phyloP scores from a whole-genome alignment of 352 stramenopile species.

The Globisporangium camurandrum region DNA sequence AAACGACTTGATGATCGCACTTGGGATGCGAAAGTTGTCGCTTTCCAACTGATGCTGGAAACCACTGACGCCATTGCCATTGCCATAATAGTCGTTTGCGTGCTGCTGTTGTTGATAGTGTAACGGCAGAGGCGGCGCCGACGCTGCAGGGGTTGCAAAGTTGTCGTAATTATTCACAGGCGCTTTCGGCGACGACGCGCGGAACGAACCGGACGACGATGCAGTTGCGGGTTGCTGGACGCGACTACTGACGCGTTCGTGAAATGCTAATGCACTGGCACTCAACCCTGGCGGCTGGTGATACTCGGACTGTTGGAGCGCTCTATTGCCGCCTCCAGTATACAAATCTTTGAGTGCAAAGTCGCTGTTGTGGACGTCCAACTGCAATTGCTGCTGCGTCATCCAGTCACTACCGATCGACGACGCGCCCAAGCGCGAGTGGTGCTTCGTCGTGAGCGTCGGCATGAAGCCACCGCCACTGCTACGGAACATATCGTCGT shows the following conservation, averaged over 20 bases:
- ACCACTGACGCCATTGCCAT: conserved; percentile 17
- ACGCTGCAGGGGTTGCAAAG: conserved; percentile 5
- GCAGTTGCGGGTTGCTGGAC: conserved; percentile 44
- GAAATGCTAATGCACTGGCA: conserved; percentile 55
- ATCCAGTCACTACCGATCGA: conserved; percentile 36
- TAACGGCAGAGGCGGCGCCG: neutral
- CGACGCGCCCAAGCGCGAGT: conserved; percentile 25
- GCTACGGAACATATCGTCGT: conserved; percentile 49
- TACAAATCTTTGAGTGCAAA: conserved; percentile 48
- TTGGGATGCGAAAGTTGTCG: conserved; percentile 31
- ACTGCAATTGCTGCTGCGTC: too few species aligned
- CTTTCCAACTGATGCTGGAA: conserved; percentile 24
- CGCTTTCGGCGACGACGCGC: conserved; percentile 11
- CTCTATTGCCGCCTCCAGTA: conserved; percentile 15
- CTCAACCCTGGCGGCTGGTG: conserved; percentile 42
- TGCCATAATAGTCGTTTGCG: neutral
- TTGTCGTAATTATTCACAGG: conserved; percentile 13
- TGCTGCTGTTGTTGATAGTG: neutral
- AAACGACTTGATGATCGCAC: conserved; percentile 28
- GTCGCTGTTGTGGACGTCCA: conserved; percentile 40
- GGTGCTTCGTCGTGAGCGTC: conserved; percentile 40
- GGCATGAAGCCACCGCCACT: conserved; percentile 37
- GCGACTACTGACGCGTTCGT: conserved; percentile 37
- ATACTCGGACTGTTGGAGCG: conserved; percentile 21
- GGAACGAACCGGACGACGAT: conserved; percentile 50